These are phyloP conservation scores for Euphorbia schlechtendalii DNA, from an alignment of 441 rosid species.

Conservation along the genomic window DNA sequence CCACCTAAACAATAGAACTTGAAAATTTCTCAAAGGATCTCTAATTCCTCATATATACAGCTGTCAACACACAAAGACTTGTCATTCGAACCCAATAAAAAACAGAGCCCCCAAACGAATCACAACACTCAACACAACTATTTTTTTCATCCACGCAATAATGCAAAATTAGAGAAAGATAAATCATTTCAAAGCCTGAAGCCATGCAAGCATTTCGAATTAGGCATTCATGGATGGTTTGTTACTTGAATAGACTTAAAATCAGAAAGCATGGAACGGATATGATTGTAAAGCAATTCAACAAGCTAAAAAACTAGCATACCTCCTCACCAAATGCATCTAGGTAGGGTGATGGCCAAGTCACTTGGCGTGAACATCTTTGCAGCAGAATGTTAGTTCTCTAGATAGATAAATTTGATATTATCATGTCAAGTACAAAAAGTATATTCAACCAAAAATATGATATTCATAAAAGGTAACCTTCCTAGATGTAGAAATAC, in stretches of 20 bases:
- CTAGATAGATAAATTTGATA: conserved; percentile 34
- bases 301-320: conserved; percentile 4
- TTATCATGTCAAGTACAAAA: conserved; percentile 16
- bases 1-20: neutral
- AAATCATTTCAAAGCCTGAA: neutral
- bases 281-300: neutral
- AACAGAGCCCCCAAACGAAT: neutral
- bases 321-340: conserved; percentile 99
- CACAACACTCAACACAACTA: too few species aligned
- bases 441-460: neutral
- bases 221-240: neutral
- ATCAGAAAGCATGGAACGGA: neutral
- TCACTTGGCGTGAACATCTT: conserved; percentile 78
- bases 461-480: neutral
- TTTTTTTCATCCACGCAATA: neutral
- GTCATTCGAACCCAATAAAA: neutral
- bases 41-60: neutral
- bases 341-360: conserved; percentile 97
- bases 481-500: conserved; percentile 28
- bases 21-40: neutral
- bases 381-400: conserved; percentile 80
- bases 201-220: neutral
- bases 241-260: too few species aligned
- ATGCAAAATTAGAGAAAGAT: neutral
- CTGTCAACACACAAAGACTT: neutral